A percentile compares a stretch with the other conserved stretches of the same genome.
Conservation (phyloP, 495 filamentous ascomycete species). For the Corynascus novoguineensis region DNA sequence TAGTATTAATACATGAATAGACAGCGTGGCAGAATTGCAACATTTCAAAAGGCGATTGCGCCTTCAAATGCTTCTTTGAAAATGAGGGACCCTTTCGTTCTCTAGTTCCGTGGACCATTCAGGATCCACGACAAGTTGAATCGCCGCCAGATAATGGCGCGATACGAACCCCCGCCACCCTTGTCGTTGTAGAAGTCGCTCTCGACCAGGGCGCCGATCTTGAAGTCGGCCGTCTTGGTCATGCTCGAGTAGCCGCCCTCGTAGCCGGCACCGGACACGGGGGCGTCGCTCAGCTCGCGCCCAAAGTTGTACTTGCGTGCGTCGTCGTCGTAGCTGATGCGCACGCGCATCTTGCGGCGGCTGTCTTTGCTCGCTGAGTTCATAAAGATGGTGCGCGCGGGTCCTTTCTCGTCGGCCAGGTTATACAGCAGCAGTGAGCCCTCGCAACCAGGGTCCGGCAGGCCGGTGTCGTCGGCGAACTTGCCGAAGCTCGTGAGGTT, state of each 20-base stretch:
- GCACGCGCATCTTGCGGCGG: neutral
- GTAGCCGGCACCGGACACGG: neutral
- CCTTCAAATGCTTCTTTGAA: too few species aligned
- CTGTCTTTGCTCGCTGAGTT: constrained; percentile 1
- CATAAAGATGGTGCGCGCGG: neutral
- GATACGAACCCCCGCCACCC: neutral
- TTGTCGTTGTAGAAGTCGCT: neutral
- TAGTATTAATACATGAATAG: too few species aligned
- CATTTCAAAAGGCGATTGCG: neutral
- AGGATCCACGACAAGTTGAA: neutral
- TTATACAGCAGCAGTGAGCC: constrained; percentile 1
- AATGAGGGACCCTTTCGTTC: neutral
- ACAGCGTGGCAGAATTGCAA: neutral
- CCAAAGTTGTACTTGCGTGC: neutral
- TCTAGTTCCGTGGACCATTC: neutral
- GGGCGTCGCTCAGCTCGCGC: neutral
- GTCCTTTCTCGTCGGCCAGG: neutral
- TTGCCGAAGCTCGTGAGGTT: neutral
- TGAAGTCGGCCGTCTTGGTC: neutral
- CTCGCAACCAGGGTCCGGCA: neutral
- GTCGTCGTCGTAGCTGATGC: neutral
- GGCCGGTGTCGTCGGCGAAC: neutral
- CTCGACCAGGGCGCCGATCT: neutral
- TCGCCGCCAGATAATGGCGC: neutral
- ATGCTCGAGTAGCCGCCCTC: constrained; percentile 2